Conservation (phyloP, 495 filamentous ascomycete genomes). For the Aspergillus diversus region DNA sequence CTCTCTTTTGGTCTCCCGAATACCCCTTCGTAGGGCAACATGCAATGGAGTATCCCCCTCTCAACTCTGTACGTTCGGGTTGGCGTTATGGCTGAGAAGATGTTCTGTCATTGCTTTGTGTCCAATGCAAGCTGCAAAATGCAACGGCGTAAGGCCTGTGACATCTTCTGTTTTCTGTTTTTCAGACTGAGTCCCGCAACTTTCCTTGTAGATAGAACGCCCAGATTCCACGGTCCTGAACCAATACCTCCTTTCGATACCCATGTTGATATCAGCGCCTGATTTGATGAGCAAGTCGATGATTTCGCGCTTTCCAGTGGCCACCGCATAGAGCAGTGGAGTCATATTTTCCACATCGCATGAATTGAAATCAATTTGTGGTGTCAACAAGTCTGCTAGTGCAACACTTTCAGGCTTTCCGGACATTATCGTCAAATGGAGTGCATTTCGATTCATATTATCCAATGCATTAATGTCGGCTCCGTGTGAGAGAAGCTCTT, state of each 20-base stretch:
- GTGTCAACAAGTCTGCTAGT: neutral
- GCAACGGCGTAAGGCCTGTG: conserved; percentile 4
- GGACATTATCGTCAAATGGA: conserved; percentile 24
- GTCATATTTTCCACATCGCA: conserved; percentile 25
- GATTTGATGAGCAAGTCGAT: neutral
- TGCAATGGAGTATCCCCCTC: conserved; percentile 10
- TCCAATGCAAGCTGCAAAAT: conserved; percentile 11
- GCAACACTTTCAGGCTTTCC: neutral
- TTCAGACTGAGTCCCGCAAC: neutral
- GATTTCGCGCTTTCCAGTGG: conserved; percentile 22
- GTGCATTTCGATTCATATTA: conserved; percentile 1
- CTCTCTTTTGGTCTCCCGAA: neutral
- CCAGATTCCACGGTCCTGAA: neutral
- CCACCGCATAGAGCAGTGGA: conserved; percentile 30
- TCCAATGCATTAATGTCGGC: conserved; percentile 2
- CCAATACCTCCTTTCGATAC: neutral
- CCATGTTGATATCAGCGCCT: conserved; percentile 1
- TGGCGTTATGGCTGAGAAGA: conserved; percentile 3
- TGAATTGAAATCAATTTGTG: conserved; percentile 15
- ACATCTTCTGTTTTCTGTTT: neutral
- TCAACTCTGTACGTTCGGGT: conserved; percentile 7
- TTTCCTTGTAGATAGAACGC: neutral
- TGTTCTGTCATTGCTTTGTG: neutral
- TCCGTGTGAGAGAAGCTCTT: neutral
- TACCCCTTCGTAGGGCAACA: conserved; percentile 3